These are phyloP conservation scores for Fusarium algeriense DNA, from an alignment of 2,329 filamentous ascomycete genomes.

Conservation along the genomic window DNA sequence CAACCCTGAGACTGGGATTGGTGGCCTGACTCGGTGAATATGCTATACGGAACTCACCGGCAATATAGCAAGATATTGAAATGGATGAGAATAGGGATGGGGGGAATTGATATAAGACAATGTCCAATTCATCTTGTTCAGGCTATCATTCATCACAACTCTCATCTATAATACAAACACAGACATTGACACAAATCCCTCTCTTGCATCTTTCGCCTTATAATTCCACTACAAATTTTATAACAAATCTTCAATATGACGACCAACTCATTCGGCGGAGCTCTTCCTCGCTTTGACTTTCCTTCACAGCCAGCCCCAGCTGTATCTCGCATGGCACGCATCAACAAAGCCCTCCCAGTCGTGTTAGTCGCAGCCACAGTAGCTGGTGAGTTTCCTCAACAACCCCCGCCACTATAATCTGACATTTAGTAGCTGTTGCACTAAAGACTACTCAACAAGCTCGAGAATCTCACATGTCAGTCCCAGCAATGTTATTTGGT, in stretches of 20 bases:
- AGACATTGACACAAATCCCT: neutral
- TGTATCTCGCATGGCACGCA: slow-evolving; percentile 33
- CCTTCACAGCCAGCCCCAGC: slow-evolving; percentile 20
- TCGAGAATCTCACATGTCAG: neutral
- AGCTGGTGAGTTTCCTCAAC: slow-evolving; percentile 14
- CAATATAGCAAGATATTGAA: slow-evolving; percentile 2
- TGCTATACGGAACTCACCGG: slow-evolving; percentile 13
- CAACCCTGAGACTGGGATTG: neutral
- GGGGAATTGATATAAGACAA: slow-evolving; percentile 29
- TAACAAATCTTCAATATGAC: slow-evolving; percentile 22
- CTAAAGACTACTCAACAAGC: slow-evolving; percentile 26
- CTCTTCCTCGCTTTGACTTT: slow-evolving; percentile 41
- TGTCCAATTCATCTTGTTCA: neutral
- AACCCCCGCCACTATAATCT: accelerated
- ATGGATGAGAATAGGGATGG: slow-evolving; percentile 1
- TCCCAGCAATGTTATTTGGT: neutral
- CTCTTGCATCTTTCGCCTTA: neutral
- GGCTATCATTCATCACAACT: neutral
- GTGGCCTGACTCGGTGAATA: slow-evolving; percentile 26
- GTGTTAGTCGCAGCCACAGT: slow-evolving; percentile 24
- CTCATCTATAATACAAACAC: neutral
- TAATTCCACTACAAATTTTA: neutral
- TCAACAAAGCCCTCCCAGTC: slow-evolving; percentile 29
- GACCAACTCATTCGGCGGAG: slow-evolving; percentile 40
- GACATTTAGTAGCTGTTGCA: slow-evolving; percentile 19